Conservation (phyloP, 768 basidiomycete species). For the Tylopilus intermedius region DNA sequence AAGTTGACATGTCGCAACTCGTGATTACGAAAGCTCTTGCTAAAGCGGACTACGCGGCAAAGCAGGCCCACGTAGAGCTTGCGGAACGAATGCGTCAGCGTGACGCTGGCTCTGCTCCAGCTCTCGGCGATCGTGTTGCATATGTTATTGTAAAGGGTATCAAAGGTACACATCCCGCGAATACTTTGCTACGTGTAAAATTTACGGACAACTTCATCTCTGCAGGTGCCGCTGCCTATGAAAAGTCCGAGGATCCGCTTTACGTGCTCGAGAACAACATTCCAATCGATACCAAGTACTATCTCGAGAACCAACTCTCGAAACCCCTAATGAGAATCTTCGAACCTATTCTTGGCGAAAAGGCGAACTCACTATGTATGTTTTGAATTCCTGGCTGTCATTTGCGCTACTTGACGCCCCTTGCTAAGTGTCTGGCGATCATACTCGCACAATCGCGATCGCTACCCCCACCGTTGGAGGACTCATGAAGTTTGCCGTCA, state of each 20-base stretch:
- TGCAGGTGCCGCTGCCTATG: constrained; percentile 92
- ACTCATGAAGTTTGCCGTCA: constrained; percentile 97
- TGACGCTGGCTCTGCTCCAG: constrained; percentile 95
- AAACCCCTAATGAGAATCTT: constrained; percentile 97
- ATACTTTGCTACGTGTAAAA: neutral
- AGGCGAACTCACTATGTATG: constrained; percentile 77
- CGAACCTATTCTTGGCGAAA: constrained; percentile 94
- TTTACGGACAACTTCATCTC: neutral
- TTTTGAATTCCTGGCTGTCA: constrained; percentile 5
- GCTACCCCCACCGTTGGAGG: constrained; percentile 96
- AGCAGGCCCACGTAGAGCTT: constrained; percentile 95
- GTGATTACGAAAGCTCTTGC: constrained; percentile 97
- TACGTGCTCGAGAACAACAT: constrained; percentile 97
- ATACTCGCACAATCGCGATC: constrained; percentile 92
- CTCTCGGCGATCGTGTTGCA: constrained; percentile 96
- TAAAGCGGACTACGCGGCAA: constrained; percentile 88
- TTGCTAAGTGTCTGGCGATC: constrained; percentile 82
- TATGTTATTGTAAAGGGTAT: constrained; percentile 98
- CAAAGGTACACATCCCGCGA: constrained; percentile 56
- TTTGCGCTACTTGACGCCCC: constrained; percentile 2
- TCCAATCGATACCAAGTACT: constrained; percentile 97
- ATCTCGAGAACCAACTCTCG: constrained; percentile 95
- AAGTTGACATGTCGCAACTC: constrained; percentile 96
- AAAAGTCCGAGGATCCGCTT: constrained; percentile 97
- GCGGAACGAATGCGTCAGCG: constrained; percentile 94